Evolutionary conservation across 2,329 filamentous ascomycete species (phyloP), one percentile per base, ranked within the genome.

Genomic region (Elsinoe perseae): DNA sequence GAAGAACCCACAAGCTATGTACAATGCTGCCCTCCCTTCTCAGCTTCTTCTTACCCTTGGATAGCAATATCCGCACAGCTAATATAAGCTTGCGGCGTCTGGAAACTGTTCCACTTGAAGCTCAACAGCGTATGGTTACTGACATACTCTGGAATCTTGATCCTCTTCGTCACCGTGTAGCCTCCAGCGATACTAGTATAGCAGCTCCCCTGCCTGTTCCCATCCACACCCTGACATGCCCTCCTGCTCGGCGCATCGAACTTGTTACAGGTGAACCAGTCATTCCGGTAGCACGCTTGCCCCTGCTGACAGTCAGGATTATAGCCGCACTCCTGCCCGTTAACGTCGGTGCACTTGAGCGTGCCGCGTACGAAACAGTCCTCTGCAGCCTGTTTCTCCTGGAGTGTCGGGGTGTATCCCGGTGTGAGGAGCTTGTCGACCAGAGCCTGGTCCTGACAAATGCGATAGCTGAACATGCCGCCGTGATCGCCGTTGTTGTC

Each of bases 401-500:
- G 30, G 16, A 52, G 30, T 2, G 48, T 52, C 9, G 48, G 48
- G 6, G 23, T 36, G 18, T 52, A 52, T 16, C 48, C 48, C 1
- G 48, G 48, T 28, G 48, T 52, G n/a, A 52, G 20, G 3, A 52
- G 30, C 30, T 38, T 36, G 30, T 52, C 48, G 3, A 52, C 48
- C 48, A 52, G 48, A 9, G 48, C 48, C 14, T 52, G 48, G 48
- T 52, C 48, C 48, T 52, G 48, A 20, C 48, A 52, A 30, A 52
- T 38, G 18, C 48, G 28, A 30, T 52, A 52, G 20, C 16, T 23
- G 48, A 52, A 52, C 48, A 52, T 52, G 28, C 48, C 48, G 18
- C 48, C 48, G 48, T 52, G 48, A n/a, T 52, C 48, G 28, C 48
- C 48, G 48, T 52, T 52, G 30, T 38, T 52, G 30, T 52, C 48